A percentile compares a stretch with the other conserved stretches of the same genome.
phyloP scores from a whole-genome alignment of 2,329 filamentous ascomycete species.

The Arachnomyces sp. region DNA sequence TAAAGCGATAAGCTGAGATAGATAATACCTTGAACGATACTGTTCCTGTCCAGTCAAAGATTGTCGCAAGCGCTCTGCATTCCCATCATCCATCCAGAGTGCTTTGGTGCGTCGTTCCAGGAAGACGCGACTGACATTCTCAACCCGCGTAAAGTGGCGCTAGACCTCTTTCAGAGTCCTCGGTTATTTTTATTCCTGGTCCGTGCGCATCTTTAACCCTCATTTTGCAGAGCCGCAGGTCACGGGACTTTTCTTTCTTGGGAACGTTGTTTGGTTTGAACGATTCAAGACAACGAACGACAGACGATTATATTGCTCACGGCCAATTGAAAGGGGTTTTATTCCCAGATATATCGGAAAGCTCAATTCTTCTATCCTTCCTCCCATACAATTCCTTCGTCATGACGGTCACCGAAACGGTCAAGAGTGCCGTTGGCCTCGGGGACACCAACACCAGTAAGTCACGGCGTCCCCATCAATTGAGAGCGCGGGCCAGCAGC shows the following conservation, averaged over 20 bases:
- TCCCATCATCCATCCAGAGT: conserved; percentile 22
- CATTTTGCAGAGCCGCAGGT: conserved; percentile 15
- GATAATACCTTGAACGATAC: too few relatives aligned
- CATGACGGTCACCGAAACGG: conserved; percentile 41
- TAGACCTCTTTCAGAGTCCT: conserved; percentile 10
- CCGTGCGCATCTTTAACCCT: conserved; percentile 10
- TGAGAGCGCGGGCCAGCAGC: conserved; percentile 10
- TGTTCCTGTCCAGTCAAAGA: too few relatives aligned
- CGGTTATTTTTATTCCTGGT: conserved; percentile 9
- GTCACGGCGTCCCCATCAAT: conserved; percentile 17
- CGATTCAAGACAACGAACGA: too few relatives aligned
- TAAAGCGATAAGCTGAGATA: too few relatives aligned
- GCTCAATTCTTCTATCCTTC: too few relatives aligned
- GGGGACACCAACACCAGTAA: conserved; percentile 29
- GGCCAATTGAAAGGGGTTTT: too few relatives aligned
- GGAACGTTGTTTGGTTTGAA: too few relatives aligned
- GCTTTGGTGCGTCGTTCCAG: conserved; percentile 15
- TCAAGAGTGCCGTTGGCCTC: conserved; percentile 42
- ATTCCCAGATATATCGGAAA: too few relatives aligned
- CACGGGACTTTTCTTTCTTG: too few relatives aligned
- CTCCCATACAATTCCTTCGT: too few relatives aligned
- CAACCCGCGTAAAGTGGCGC: conserved; percentile 33
- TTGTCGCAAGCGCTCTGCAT: not conserved
- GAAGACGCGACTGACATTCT: conserved; percentile 23
- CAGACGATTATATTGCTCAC: too few relatives aligned